Evolutionary conservation across 2,329 filamentous ascomycete species (phyloP), one percentile per base, ranked within the genome.

Genomic region (Epichloe amarillans): DNA sequence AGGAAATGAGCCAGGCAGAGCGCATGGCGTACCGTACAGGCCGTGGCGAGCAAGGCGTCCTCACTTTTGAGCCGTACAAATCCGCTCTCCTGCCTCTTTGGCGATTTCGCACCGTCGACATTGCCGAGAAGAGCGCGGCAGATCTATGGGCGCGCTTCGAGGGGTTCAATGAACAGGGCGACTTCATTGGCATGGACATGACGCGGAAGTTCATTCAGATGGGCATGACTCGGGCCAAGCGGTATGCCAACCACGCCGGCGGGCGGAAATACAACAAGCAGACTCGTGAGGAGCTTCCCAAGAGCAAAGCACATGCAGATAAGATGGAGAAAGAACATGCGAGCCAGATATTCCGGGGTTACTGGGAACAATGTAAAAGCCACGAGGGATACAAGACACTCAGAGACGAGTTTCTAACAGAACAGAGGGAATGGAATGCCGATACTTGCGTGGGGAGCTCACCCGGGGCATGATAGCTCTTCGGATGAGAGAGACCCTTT

Each of bases 141-240:
- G 23, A 40, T 30, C 46, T 47, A 14, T 40, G 46, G 46, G 33
- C 15, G 36, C 36, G 46, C 19, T 47, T 47, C 37, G 46, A 40
- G 46, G 8, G 14, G 11, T 47, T 40, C 30, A 14, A 40, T 21
- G 17, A 40, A 8, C 19, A 47, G 36, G 46, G 46, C 14, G 46
- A 47, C 17, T 47, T 48, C 33, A 26, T 48, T 12, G 46, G 46
- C 46, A 48, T 41, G 46, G 37, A 40, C 37, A 48, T 40, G 46
- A n/a, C 37, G 23, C 37, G 46, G 2, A 48, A 47, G 37, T 41
- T 48, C 26, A 39, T 48, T n/a, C 37, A 48, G 26, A 48, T 39
- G 46, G 46, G 36, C 35, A 47, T 47, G 46, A 47, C 46, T 12
- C 19, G 36, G 36, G 46, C 46, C 21, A 39, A 40, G 46, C 19